Base-by-base conservation (phyloP, 805 yeast genomes). In the Candida nanaspora region DNA sequence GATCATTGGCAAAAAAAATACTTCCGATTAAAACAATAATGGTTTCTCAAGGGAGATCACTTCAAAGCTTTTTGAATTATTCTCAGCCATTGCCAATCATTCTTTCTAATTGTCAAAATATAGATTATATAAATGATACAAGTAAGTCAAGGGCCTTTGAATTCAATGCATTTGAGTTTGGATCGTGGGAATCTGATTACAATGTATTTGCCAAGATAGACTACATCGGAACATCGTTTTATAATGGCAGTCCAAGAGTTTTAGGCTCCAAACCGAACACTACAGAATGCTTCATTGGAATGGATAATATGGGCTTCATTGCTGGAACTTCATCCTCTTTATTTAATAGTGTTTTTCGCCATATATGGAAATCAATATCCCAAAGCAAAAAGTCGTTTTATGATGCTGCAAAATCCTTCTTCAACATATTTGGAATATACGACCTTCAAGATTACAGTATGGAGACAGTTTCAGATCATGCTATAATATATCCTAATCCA, bases 91-190 rank as follows among this genome's bases (percentile, higher is more conserved):
- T 66, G 52, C 84, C 74, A 15, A 72, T 70, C 18, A 65, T 70
- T 18, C 56, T 67, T 34, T 62, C 72, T 23, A 63, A 58, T 53
- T 60, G 52, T 41, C 66, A 15, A 14, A 31, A 15, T 19, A 8
- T 10, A 15, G 14, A 48, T 37, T 8, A 23, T 23, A 23, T 23
- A 8, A 59, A 52, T 38, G 51, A 60, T n/a, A 53, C 62, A 36
- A n/a, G 50, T 2, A 55, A 56, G 26, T 70, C 80, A 1, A 71
- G 67, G 42, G 44, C 76, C 2, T 70, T 78, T 46, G 86, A 80
- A 54, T 72, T 80, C 47, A 76, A 72, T 13, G 85, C 85, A 0
- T 76, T 57, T 50, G 87, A 80, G 42, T 79, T 79, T 61, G 86
- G 86, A 0, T 76, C 82, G 0, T 80, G 85, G 84, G 82, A 78